These are phyloP conservation scores for Macadamia integrifolia DNA, from an alignment of 164 flowering plant species.

Conservation along the genomic window DNA sequence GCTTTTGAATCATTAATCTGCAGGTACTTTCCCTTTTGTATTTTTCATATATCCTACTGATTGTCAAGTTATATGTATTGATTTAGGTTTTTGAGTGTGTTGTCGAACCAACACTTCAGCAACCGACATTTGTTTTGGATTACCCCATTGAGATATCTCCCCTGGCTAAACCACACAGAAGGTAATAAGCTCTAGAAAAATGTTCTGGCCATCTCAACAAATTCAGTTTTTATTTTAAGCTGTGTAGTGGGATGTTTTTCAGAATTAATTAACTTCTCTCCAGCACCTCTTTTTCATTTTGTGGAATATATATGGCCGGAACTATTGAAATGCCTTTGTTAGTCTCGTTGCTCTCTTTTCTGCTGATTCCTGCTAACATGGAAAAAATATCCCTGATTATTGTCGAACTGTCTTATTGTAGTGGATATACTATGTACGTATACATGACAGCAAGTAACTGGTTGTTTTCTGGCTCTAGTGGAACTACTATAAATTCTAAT, in stretches of 20 bases:
- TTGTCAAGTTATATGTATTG: conserved; percentile 10
- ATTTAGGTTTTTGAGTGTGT: conserved; percentile 79
- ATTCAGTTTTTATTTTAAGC: background rate
- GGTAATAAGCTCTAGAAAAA: conserved; percentile 36
- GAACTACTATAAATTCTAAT: background rate
- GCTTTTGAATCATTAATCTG: background rate
- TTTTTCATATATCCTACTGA: background rate
- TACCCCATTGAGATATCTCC: conserved; percentile 97
- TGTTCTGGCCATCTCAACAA: background rate
- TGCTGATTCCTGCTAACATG: background rate
- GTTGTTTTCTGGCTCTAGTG: background rate
- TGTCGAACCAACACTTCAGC: conserved; percentile 80
- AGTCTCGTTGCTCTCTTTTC: background rate
- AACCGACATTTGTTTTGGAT: conserved; percentile 96
- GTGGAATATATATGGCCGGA: background rate
- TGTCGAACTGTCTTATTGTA: background rate
- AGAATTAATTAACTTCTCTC: too few relatives aligned
- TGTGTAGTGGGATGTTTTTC: background rate
- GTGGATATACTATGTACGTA: background rate
- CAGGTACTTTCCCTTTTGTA: background rate
- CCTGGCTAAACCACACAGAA: conserved; percentile 89
- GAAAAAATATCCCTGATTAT: background rate
- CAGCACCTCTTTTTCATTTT: background rate
- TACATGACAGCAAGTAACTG: background rate
- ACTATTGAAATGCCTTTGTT: background rate